Evolutionary conservation across 2,329 filamentous ascomycete genomes (phyloP), one percentile per base, ranked within the genome.

Genomic region (Xylaria sp.): DNA sequence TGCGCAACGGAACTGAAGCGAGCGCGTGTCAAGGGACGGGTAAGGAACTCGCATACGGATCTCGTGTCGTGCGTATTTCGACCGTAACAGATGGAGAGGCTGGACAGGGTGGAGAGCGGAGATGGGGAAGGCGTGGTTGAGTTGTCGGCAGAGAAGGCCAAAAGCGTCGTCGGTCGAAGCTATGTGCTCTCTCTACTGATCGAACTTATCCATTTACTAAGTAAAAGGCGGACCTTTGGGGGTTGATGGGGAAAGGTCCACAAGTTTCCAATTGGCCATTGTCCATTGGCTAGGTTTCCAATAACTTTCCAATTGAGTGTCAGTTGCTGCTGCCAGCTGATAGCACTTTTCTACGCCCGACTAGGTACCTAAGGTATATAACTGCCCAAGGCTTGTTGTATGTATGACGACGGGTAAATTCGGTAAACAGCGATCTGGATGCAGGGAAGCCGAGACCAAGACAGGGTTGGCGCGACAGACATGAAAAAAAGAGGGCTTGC

Each of bases 351-450:
- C 40, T n/a, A n/a, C 18, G 40, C 13, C 40, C 40, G 40, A 44
- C 40, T n/a, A 18, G 40, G 13, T 44, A 44, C 40, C 13, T 44
- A 40, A 37, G 32, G 35, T 40, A 25, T 5, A 12, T 42, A 51
- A 3, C 23, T 51, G 29, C 48, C 23, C 5, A 25, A n/a, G n/a
- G n/a, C n/a, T n/a, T n/a, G n/a, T n/a, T n/a, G n/a, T n/a, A n/a
- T n/a, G 48, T 54, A 69, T 60, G 55, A 69, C 47, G 61, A 60
- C 69, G 69, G 68, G 68, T 71, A 70, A 70, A 72, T 70, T 69
- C 68, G 69, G 60, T 62, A 35, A 25, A 37, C 37, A 10, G 18
- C 55, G 44, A 12, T 37, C 29, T 44, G 13, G 37, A 5, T 23
- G 9, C 25, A 40, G 62, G 32, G 16, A n/a, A 47, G 54, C 54